phyloP scores from a whole-genome alignment of 2,329 filamentous ascomycete species.

The Peltaster fructicola region DNA sequence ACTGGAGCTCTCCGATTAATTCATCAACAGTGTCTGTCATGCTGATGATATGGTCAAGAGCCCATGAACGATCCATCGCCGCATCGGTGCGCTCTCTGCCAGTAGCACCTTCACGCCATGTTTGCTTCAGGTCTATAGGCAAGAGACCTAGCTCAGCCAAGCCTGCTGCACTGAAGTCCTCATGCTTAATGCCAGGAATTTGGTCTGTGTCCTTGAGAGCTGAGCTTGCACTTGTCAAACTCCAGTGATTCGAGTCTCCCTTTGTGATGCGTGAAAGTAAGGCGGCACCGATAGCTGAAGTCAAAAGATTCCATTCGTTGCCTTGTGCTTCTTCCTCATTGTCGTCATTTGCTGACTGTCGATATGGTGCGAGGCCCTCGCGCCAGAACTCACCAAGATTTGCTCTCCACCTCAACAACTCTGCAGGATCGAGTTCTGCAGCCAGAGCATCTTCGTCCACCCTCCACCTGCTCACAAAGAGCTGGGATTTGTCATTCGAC shows the following conservation, averaged over 20 bases:
- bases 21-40: conserved; percentile 17
- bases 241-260: conserved; percentile 31
- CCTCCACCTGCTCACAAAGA: conserved; percentile 42
- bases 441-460: conserved; percentile 27
- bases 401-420: conserved; percentile 32
- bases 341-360: conserved; percentile 20
- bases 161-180: conserved; percentile 17
- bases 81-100: conserved; percentile 44
- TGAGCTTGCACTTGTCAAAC: conserved; percentile 39
- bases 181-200: conserved; percentile 36
- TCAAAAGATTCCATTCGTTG: conserved; percentile 36
- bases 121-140: conserved; percentile 42
- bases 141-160: conserved; percentile 35
- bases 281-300: conserved; percentile 27
- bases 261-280: conserved; percentile 35
- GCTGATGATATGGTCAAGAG: conserved; percentile 34
- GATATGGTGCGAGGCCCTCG: conserved; percentile 31
- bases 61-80: conserved; percentile 46
- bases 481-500: conserved; percentile 16
- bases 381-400: conserved; percentile 40
- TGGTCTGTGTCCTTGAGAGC: conserved; percentile 38
- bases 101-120: conserved; percentile 43
- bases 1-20: conserved; percentile 41
- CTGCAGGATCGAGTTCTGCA: conserved; percentile 23
- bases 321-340: conserved; percentile 16